Conservation (phyloP, 2,329 filamentous ascomycete genomes). For the Aureobasidium lini region DNA sequence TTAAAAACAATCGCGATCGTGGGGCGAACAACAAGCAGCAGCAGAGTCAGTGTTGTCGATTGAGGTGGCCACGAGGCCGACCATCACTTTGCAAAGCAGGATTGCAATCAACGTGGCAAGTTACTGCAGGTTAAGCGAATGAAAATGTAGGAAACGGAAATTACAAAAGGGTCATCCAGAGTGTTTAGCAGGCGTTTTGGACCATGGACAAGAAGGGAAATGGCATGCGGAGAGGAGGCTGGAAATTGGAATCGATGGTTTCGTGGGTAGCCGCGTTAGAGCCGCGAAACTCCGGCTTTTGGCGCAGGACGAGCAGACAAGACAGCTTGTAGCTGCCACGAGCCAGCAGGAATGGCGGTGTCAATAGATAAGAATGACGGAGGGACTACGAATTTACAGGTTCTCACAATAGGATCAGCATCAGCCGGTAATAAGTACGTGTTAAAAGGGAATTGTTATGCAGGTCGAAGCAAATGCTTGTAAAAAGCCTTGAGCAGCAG, state of each 20-base stretch:
- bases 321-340: not conserved
- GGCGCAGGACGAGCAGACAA: not conserved
- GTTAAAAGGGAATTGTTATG: too few relatives aligned
- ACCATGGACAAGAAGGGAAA: not conserved
- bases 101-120: not conserved
- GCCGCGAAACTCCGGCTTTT: not conserved
- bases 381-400: not conserved
- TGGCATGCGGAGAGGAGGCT: not conserved
- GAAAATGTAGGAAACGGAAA: not conserved
- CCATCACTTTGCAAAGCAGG: not conserved
- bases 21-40: not conserved
- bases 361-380: slow-evolving; percentile 1
- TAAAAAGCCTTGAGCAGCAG: not conserved
- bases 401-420: not conserved
- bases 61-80: not conserved
- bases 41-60: slow-evolving; percentile 2
- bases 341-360: not conserved
- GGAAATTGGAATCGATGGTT: not conserved
- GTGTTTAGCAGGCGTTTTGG: not conserved
- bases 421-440: not conserved
- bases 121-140: not conserved
- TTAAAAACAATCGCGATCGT: slow-evolving; percentile 7
- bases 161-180: not conserved
- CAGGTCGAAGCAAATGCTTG: not conserved
- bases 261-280: not conserved